phyloP scores from a whole-genome alignment of 108 stramenopile species.

The Pseudonitzschia multistriata region DNA sequence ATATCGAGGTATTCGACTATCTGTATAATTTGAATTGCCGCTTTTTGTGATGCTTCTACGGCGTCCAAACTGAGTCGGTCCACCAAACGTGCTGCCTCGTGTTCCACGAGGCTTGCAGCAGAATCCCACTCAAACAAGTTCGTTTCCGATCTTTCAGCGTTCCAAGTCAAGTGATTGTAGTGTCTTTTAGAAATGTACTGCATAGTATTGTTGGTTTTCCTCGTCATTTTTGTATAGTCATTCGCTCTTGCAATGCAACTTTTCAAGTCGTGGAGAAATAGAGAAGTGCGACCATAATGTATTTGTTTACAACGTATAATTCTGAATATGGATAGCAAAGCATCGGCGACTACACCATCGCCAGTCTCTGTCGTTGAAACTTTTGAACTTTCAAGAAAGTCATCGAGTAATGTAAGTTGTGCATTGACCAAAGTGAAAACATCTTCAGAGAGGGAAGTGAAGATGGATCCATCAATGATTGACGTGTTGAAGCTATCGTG shows the following conservation, averaged over 20 bases:
- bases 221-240: constrained; percentile 72
- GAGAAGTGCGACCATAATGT: constrained; percentile 41
- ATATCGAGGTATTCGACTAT: constrained; percentile 55
- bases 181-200: constrained; percentile 18
- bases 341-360: constrained; percentile 56
- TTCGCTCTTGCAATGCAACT: constrained; percentile 71
- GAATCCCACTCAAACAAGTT: constrained; percentile 11
- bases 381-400: constrained; percentile 42
- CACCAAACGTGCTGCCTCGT: constrained; percentile 47
- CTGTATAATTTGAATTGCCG: constrained; percentile 59
- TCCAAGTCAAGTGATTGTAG: constrained; percentile 30
- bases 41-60: constrained; percentile 56
- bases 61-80: constrained; percentile 57
- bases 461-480: constrained; percentile 26
- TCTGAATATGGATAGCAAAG: constrained; percentile 49
- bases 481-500: background rate
- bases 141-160: constrained; percentile 7
- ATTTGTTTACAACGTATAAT: constrained; percentile 57
- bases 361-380: constrained; percentile 26
- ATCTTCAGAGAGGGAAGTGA: constrained; percentile 74
- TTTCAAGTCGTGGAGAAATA: constrained; percentile 61
- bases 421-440: constrained; percentile 68
- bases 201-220: constrained; percentile 61
- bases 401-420: constrained; percentile 67
- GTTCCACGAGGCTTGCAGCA: constrained; percentile 9